Evolutionary conservation across 257 asterid species (phyloP), one percentile per base, ranked within the genome.

Genomic region (Thymus mandschuricus): DNA sequence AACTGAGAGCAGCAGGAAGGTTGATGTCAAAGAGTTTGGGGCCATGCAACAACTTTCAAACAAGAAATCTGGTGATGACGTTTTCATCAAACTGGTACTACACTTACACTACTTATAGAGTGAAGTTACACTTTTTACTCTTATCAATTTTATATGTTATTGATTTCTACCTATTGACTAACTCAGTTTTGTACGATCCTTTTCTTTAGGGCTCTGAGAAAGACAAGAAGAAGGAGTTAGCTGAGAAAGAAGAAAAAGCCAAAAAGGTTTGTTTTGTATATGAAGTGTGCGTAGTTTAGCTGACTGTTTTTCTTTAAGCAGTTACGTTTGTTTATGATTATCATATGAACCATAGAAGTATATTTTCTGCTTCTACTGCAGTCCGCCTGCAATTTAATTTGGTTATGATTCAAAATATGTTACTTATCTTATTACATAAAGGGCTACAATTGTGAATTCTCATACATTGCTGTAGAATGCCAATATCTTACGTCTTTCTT

Each of bases 21-120:
- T 93, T 57, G 97, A 89, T 66, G 69, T 54, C 40, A 89, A 89
- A 66, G 97, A 66, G 76, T 89, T 93, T 74, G 92, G 77, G 68
- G 70, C 98, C 68, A 86, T 93, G 97, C 94, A 86, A 70, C 95
- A 65, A 60, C 93, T 93, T 51, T 82, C 98, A 8, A 93, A 84
- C 86, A 91, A 93, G 94, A 89, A 89, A 75, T 54, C 58, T 35
- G 80, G 66, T 60, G 87, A 87, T 50, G 96, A 87, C 2, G 69
- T 89, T 71, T 91, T 93, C 72, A 76, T 91, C 77, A 87, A 93
- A 87, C 77, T 93, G 98, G 98, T 93, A 51, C 75, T 64, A 30
- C 55, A 30, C 60, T 55, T 40, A 1, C 67, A 43, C 64, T 30
- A 35, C 21, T 21, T 21, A 48, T 15, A 10, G 41, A 67, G 6